phyloP scores from a whole-genome alignment of 768 basidiomycete genomes.

The Saitozyma podzolica region DNA sequence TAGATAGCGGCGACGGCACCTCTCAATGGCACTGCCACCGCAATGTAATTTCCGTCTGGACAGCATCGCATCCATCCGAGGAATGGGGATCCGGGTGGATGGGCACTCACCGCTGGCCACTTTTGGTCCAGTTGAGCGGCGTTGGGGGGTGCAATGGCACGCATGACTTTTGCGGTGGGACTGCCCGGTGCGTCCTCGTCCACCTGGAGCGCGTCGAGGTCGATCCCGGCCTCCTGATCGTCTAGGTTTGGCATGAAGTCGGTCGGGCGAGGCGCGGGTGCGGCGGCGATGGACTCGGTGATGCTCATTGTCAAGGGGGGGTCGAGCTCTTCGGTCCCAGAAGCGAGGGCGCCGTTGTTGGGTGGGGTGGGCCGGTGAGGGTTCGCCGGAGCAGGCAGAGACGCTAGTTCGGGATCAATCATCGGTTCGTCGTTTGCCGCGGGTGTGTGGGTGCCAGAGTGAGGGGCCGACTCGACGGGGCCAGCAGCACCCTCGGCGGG shows the following conservation, averaged over 20 bases:
- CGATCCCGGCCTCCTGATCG: conserved; percentile 23
- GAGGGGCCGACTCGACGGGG: background rate
- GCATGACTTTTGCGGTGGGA: conserved; percentile 39
- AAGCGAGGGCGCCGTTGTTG: background rate
- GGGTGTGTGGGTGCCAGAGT: background rate
- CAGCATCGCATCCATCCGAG: background rate
- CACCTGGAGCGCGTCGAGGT: conserved; percentile 23
- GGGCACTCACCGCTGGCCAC: conserved; percentile 41
- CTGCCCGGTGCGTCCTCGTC: conserved; percentile 38
- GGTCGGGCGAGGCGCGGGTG: conserved; percentile 36
- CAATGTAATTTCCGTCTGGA: background rate
- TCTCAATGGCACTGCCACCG: conserved; percentile 33
- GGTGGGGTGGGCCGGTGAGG: background rate
- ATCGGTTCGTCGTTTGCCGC: conserved; percentile 14
- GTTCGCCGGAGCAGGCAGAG: conserved; percentile 30
- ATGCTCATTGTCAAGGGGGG: conserved; percentile 22
- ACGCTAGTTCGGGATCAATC: conserved; percentile 40
- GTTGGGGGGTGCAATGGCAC: conserved; percentile 41
- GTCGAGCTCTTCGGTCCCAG: conserved; percentile 3
- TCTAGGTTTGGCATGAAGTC: conserved; percentile 29
- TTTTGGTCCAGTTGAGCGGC: conserved; percentile 31
- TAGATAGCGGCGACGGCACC: background rate
- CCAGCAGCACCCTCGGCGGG: background rate
- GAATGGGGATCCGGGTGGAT: background rate
- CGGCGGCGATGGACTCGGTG: conserved; percentile 41